Percentiles rank a stretch among this genome's conserved stretches.
Evolutionary conservation across 2,329 filamentous ascomycete species (phyloP).

Genomic region (Aspergillus brasiliensis): DNA sequence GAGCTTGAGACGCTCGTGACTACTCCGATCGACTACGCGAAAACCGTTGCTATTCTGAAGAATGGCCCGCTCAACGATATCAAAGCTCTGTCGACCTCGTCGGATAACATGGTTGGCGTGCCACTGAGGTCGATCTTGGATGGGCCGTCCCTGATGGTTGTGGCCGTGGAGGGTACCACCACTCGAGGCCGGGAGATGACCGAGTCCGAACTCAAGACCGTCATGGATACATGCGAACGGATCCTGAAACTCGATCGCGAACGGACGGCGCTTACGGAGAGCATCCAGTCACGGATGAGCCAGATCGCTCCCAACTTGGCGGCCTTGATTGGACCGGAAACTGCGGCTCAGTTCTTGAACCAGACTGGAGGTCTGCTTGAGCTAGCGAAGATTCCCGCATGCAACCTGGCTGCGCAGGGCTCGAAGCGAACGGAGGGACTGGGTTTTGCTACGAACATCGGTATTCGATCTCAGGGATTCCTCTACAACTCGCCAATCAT

Average conservation of each 20-base stretch:
- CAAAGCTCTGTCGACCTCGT: conserved; percentile 73
- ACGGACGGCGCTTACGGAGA: conserved; percentile 84
- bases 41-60: conserved; percentile 87
- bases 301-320: conserved; percentile 94
- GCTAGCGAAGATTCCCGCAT: conserved; percentile 87
- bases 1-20: conserved; percentile 89
- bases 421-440: conserved; percentile 81
- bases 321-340: conserved; percentile 84
- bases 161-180: conserved; percentile 90
- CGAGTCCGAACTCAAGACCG: conserved; percentile 70
- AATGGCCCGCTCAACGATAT: conserved; percentile 92
- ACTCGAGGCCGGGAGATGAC: conserved; percentile 79
- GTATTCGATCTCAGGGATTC: conserved; percentile 87
- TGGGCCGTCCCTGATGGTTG: conserved; percentile 89
- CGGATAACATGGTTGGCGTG: conserved; percentile 74
- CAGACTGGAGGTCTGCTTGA: conserved; percentile 85
- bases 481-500: conserved; percentile 92
- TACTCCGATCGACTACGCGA: conserved; percentile 92
- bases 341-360: conserved; percentile 94
- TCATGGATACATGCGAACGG: conserved; percentile 81
- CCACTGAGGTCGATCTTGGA: conserved; percentile 81
- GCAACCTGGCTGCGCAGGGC: conserved; percentile 87
- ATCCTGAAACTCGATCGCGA: conserved; percentile 83
- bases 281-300: conserved; percentile 96
- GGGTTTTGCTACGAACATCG: conserved; percentile 89